Conservation (phyloP, 371 early-diverging fungal species). For the Zopfochytrium polystomum region DNA sequence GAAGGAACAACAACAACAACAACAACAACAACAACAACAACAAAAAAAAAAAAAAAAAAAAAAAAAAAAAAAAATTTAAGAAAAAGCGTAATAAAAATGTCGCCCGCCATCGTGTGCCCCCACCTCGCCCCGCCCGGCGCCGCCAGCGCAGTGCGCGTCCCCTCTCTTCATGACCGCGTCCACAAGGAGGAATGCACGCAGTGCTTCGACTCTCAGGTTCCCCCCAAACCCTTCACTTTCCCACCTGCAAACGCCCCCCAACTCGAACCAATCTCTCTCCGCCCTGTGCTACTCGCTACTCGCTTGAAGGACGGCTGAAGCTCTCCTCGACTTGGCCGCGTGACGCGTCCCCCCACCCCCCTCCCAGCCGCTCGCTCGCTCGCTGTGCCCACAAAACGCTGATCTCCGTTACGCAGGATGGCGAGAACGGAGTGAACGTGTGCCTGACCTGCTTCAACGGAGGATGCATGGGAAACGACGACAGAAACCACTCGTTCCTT, state of each 20-base stretch:
- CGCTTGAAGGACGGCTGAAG: background rate
- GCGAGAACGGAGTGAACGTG: constrained; percentile 78
- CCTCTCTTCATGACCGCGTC: constrained; percentile 41
- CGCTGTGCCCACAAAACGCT: background rate
- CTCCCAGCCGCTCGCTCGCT: background rate
- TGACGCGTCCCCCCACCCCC: background rate
- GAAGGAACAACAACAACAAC: too few relatives aligned
- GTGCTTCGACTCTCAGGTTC: constrained; percentile 86
- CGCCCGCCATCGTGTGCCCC: too few relatives aligned
- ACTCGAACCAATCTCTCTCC: too few relatives aligned
- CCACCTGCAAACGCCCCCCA: background rate
- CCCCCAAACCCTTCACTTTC: background rate
- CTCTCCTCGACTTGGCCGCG: background rate
- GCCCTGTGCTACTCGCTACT: too few relatives aligned
- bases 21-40: too few relatives aligned
- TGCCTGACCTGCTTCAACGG: constrained; percentile 92
- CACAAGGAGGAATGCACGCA: constrained; percentile 94
- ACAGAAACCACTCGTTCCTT: constrained; percentile 69
- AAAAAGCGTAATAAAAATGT: too few relatives aligned
- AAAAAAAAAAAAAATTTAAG: too few relatives aligned
- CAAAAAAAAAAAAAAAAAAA: too few relatives aligned
- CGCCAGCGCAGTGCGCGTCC: constrained; percentile 14
- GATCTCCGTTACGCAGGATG: too few relatives aligned
- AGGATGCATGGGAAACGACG: constrained; percentile 64
- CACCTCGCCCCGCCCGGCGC: constrained; percentile 20